Evolutionary conservation across 768 basidiomycete species (phyloP), one percentile per base, ranked within the genome.

Genomic region (Thelephora ganbajun): DNA sequence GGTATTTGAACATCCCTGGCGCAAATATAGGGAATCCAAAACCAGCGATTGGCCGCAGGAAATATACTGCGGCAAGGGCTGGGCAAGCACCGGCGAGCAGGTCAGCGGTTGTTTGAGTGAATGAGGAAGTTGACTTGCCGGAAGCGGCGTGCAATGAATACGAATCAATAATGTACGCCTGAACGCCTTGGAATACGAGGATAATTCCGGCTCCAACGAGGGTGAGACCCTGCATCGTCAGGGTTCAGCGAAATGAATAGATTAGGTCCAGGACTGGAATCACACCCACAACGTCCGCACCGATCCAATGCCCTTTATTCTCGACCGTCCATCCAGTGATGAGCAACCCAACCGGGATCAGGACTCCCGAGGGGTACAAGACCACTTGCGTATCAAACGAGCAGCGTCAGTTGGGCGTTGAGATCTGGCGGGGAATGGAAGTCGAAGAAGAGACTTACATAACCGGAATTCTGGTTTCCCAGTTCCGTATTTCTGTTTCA

Each of bases 11-110:
- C 76, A 87, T 81, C 34, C 71, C 65, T 16, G 80, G 77, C 2
- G 78, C 81, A 53, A 88, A 88, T n/a, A 88, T 63, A 2, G 85
- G 86, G 57, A 89, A 86, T 1, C 71, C 77, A 46, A 84, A 87
- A 0, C 85, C 85, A 1, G 76, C 74, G 0, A 84, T 47, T 0
- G 79, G 76, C 20, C 85, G 76, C 12, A 85, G 58, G 57, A 61
- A 80, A 0, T 78, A 64, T 16, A 76, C 74, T 0, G 82, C 80
- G 0, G 82, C 82, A 9, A 88, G 62, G 2, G 82, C 80, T 75
- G 47, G n/a, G n/a, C 49, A 62, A 41, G 43, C 19, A 23, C 43
- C 44, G 16, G 33, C 22, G 11, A 30, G 26, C 26, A n/a, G n/a
- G 39, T 41, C 39, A 41, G 39, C 22, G 37, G n/a, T 4, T 11